phyloP scores from a whole-genome alignment of 148 eudicot species.

The Vaccinium darrowii region DNA sequence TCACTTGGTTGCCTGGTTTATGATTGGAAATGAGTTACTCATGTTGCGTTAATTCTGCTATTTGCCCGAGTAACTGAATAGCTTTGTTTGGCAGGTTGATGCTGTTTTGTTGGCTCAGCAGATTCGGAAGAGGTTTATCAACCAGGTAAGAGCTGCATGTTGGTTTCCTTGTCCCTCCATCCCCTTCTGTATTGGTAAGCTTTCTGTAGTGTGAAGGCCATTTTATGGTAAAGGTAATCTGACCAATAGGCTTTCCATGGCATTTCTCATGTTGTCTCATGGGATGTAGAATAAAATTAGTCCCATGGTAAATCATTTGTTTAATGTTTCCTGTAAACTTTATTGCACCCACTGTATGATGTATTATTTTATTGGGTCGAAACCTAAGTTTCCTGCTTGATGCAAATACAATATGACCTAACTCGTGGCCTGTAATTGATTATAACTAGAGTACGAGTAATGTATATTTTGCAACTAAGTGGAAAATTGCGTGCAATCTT shows the following conservation, averaged over 20 bases:
- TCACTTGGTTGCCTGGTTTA: slow-evolving; percentile 2
- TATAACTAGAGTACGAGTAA: no score
- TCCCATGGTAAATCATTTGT: neutral
- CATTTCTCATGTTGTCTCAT: neutral
- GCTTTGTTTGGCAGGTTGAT: slow-evolving; percentile 60
- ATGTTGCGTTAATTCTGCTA: neutral
- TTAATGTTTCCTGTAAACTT: neutral
- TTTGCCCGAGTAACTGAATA: slow-evolving; percentile 17
- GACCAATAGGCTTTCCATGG: neutral
- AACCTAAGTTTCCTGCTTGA: neutral
- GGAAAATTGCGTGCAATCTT: neutral
- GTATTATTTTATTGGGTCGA: neutral
- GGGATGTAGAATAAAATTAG: neutral
- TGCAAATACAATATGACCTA: neutral
- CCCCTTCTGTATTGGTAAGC: neutral
- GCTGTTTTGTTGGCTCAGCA: slow-evolving; percentile 68
- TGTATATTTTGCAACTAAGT: neutral
- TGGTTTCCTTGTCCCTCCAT: neutral
- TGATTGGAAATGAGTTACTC: neutral
- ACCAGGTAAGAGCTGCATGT: slow-evolving; percentile 61
- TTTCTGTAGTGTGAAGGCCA: neutral
- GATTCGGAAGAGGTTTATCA: slow-evolving; percentile 57
- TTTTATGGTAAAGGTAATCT: neutral
- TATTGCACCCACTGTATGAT: neutral
- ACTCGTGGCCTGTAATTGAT: neutral